Base-by-base conservation (phyloP, 805 yeast genomes). In the Kazachstania africana region DNA sequence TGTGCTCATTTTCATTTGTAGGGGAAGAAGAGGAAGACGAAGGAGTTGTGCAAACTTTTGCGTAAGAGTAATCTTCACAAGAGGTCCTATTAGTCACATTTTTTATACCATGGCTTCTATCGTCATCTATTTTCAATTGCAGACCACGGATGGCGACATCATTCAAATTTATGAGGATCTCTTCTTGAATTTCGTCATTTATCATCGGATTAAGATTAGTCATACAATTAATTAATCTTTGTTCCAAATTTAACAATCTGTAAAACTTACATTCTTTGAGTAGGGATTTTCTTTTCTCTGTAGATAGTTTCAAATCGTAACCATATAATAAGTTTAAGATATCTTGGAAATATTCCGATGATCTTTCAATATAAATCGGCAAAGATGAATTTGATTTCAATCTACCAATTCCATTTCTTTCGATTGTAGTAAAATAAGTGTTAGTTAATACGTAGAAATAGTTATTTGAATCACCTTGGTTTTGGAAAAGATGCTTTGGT, bases 391-490 rank as follows among this genome's bases (percentile, higher is more conserved):
- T 54, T 57, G 26, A 10, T 44, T 37, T 6, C 39, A 39, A 27
- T 57, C 48, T 37, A n/a, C n/a, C n/a, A n/a, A n/a, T n/a, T n/a
- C n/a, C n/a, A n/a, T n/a, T n/a, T 13, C 59, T 58, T n/a, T 67
- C 62, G 8, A 73, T 67, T 34, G 73, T 75, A 3, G 59, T 50
- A 35, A 70, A 60, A 16, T 74, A 50, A 2, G 72, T 58, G 23
- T 70, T 68, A 45, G 63, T 66, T 3, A 78, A 67, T 20, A 81
- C 57, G 3, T 78, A 66, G 57, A 84, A 80, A 52, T 66, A 83
- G 53, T 84, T 84, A 9, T 91, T 93, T 29, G 59, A 50, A 48
- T 85, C 82, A 0, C 94, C 94, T 4, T 72, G 65, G 2, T 61
- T 49, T 5, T 53, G 44, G 29, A 85, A 59, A 8, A 82, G 41